Base-by-base conservation (phyloP, 306 rosid species). In the Cucurbita moschata region DNA sequence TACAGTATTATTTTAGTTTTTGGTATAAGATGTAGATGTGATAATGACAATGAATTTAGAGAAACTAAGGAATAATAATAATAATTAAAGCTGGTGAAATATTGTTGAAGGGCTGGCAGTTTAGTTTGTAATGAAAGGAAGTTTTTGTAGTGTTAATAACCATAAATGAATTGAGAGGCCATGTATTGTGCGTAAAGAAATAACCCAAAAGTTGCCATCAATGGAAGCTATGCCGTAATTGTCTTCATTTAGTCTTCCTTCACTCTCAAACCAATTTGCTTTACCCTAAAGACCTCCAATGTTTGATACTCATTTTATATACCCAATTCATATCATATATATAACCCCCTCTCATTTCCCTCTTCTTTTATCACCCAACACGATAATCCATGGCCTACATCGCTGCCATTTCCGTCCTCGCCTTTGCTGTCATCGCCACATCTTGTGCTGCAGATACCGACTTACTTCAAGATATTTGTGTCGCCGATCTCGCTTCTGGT, bases 381-480 rank as follows among this genome's bases (percentile, higher is more conserved):
- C 60, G 8, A 55, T n/a, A 52, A 52, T 55, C 60, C 60, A 55
- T 55, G 60, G 60, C 49, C 47, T 12, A 15, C 71, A 64, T 64
- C 9, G 51, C 71, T 64, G 50, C 71, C 12, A 64, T 64, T 38
- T 64, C 51, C 38, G 46, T 64, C 35, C 21, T 64, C 14, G 19
- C 37, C 8, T 64, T 64, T 64, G 15, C 35, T 15, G 5, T 64
- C 35, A 40, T 64, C 9, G 30, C 81, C 5, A 73, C 82, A 70
- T 74, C 75, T 60, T 51, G 79, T 49, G 62, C 82, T 19, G 87
- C 97, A 76, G 98, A 94, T 82, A 87, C 92, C 10, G 98, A 90
- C 83, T 6, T 63, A 78, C 95, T 94, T 81, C 98, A 94, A 84
- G 98, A 94, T 67, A 71, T 93, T 12, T 94, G 98, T 54, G 95